Base-by-base conservation (phyloP, 306 rosid species). In the Glycine tomentella region DNA sequence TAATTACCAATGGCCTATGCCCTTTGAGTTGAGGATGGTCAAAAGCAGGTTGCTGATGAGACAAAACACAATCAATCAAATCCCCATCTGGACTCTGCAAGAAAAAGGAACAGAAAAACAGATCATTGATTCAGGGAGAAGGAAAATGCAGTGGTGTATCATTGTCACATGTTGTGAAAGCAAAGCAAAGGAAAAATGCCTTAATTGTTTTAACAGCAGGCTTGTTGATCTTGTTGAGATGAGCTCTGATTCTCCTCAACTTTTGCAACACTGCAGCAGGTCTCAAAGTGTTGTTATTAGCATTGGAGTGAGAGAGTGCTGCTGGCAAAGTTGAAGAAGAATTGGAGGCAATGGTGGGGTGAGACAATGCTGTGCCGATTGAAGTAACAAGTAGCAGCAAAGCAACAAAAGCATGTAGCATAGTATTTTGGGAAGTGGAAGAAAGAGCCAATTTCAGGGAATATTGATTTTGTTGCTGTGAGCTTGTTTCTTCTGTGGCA, bases 1-100 rank as follows among this genome's bases (percentile, higher is more conserved):
- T 25, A 82, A 82, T 87, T 93, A 95, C 99, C 99, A 93, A 87
- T 84, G 99, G 94, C 77, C 31, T 91, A 66, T 88, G 86, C 50
- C 97, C 97, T 89, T 67, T 87, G 7, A 93, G 97, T 33, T 79
- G 16, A 52, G 90, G 97, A 83, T 92, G 98, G 79, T 96, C 97
- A 88, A 96, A 96, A 80, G 99, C 97, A 70, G 94, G 98, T 59
- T 96, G 99, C 25, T 89, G 93, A 88, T 93, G 92, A 83, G 97
- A 81, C 17, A 80, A 62, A 76, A 96, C 94, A 76, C 99, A 96
- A 52, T 96, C 99, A 36, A 96, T 96, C 67, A 92, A 75, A 90
- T 96, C 99, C 14, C 99, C 99, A 87, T 96, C 99, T 51, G 97
- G 91, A 78, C 99, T 93, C 99, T 96, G 91, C 67, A 90, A 40